A percentile compares a stretch with the other conserved stretches of the same genome.
Conservation (phyloP, 1,284 basidiomycete genomes). For the Wallemia ichthyophaga region DNA sequence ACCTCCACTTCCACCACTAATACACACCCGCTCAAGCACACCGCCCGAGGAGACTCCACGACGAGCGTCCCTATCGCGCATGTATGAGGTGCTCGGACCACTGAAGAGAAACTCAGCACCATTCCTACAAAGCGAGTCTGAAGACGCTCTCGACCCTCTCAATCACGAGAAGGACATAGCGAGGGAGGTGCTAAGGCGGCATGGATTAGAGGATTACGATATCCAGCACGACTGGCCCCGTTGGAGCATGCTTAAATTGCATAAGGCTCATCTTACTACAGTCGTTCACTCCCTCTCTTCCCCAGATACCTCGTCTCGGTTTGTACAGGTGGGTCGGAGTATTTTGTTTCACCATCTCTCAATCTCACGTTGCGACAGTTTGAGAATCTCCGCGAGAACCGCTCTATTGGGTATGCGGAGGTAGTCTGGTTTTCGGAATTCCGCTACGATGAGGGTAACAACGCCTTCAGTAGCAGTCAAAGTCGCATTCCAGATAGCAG, state of each 20-base stretch:
- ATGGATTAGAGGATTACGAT: not conserved
- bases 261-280: not conserved
- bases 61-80: not conserved
- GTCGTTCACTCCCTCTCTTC: not conserved
- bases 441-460: not conserved
- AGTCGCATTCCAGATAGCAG: not conserved
- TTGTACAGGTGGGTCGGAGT: no score
- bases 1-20: not conserved
- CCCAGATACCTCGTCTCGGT: no score
- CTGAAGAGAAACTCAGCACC: not conserved
- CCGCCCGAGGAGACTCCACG: not conserved
- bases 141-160: not conserved
- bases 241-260: not conserved
- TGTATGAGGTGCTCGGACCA: not conserved
- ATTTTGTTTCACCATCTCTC: no score
- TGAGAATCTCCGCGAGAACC: not conserved
- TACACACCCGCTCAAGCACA: not conserved
- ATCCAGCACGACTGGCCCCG: not conserved
- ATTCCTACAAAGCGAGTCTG: not conserved
- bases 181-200: not conserved
- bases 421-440: not conserved
- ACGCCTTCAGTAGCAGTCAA: not conserved
- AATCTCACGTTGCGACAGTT: no score
- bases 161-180: not conserved
- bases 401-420: not conserved